Evolutionary conservation across 176 grass and related monocot species (phyloP).

Genomic region (Triticum urartu): DNA sequence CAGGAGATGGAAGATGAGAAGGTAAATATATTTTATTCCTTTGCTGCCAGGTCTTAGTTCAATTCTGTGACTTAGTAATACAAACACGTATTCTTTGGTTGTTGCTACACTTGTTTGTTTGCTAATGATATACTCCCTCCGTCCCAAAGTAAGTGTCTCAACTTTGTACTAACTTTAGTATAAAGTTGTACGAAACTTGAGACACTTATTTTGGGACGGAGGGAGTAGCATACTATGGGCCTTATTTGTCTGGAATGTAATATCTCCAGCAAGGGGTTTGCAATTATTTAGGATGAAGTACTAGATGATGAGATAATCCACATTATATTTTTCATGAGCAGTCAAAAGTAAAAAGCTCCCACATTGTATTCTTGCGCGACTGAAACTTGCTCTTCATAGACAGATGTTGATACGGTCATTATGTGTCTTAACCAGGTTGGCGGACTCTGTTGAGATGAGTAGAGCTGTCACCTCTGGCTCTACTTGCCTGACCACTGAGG

Average conservation of each 20-base stretch:
- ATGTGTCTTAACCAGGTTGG: no score
- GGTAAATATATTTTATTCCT: not conserved
- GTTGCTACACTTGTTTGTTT: not conserved
- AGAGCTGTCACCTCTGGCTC: no score
- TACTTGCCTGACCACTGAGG: conserved; percentile 32
- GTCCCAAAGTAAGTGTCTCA: no score
- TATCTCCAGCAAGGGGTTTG: not conserved
- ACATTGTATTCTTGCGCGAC: no score
- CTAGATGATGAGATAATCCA: not conserved
- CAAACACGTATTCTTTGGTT: not conserved
- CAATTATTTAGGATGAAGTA: not conserved
- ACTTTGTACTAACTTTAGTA: no score
- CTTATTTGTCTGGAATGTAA: not conserved
- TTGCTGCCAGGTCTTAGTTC: not conserved
- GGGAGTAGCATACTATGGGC: not conserved
- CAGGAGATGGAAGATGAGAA: not conserved
- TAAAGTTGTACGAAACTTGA: no score
- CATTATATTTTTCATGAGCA: not conserved
- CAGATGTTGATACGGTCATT: no score
- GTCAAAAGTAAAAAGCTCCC: not conserved
- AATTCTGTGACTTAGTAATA: not conserved
- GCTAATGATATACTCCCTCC: not conserved
- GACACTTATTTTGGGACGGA: no score
- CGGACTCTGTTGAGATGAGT: no score
- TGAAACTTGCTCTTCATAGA: no score